Evolutionary conservation across 345 rosid species (phyloP), one percentile per base, ranked within the genome.

Genomic region (Brassica carinata): DNA sequence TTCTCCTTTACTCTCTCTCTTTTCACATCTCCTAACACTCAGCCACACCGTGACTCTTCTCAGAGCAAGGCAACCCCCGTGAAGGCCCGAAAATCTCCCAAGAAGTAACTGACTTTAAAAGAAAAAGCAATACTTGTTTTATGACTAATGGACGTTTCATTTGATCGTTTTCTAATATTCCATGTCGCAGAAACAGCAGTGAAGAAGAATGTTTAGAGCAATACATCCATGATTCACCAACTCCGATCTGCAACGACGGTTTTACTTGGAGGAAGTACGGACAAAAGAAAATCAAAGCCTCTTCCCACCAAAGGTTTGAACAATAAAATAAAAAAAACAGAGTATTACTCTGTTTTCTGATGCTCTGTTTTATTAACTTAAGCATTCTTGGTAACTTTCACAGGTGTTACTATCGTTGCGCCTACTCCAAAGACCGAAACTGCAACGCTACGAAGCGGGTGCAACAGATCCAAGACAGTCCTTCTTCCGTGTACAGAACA

Each of bases 191-290:
- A 45, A 69, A 5, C 26, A 18, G 58, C 13, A 3, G 8, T 18
- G 27, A 9, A 9, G 23, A n/a, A 0, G 7, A 43, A 9, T n/a
- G 15, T 13, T 40, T 31, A 11, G 63, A 40, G 33, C 8, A 18
- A 1, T 62, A 43, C 64, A 77, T 1, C 2, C 18, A 40, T 0
- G 80, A 77, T 13, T 77, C 80, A 3, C 62, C 34, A 2, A 17
- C 0, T 77, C 74, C 45, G 3, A 2, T 27, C 5, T 11, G 2
- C 1, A 3, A 76, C 13, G 87, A 87, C 23, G 85, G 86, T 8
- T 67, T 69, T 55, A 29, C 61, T 2, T 86, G 90, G 90, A 83
- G 90, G 65, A 88, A 88, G 57, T 87, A 87, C 48, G 90, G 88
- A 7, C 87, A 87, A 77, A 86, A 86, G 57, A 30, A 69, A 5